Evolutionary conservation across 2,329 filamentous ascomycete species (phyloP).

Genomic region (Aspergillus quadrilineatus): DNA sequence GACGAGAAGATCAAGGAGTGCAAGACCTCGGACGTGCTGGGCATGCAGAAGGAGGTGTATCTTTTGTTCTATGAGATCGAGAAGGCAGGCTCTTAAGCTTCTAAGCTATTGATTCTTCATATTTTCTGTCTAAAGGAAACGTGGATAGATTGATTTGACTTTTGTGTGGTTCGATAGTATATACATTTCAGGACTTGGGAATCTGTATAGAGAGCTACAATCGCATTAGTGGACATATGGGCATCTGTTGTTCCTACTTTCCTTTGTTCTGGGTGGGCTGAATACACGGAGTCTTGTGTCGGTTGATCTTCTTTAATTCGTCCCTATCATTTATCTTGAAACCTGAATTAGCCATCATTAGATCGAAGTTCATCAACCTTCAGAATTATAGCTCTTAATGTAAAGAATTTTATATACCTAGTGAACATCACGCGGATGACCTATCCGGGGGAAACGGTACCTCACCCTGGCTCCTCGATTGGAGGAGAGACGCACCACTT

Average conservation of each 20-base stretch:
- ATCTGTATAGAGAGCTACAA: neutral
- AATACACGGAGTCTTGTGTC: neutral
- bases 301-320: neutral
- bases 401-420: no score
- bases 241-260: neutral
- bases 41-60: slow-evolving; percentile 95
- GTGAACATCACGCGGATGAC: no score
- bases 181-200: neutral
- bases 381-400: no score
- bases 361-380: no score
- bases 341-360: no score
- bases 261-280: neutral
- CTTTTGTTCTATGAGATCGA: slow-evolving; percentile 93
- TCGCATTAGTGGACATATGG: neutral
- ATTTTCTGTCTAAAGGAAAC: neutral
- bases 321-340: neutral
- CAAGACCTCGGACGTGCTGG: slow-evolving; percentile 84
- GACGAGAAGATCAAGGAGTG: slow-evolving; percentile 96
- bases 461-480: no score
- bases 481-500: no score
- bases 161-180: neutral
- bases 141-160: neutral
- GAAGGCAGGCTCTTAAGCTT: slow-evolving; percentile 30
- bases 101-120: neutral
- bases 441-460: no score